phyloP scores from a whole-genome alignment of 805 yeast genomes.

The Kuraishia hungarica region DNA sequence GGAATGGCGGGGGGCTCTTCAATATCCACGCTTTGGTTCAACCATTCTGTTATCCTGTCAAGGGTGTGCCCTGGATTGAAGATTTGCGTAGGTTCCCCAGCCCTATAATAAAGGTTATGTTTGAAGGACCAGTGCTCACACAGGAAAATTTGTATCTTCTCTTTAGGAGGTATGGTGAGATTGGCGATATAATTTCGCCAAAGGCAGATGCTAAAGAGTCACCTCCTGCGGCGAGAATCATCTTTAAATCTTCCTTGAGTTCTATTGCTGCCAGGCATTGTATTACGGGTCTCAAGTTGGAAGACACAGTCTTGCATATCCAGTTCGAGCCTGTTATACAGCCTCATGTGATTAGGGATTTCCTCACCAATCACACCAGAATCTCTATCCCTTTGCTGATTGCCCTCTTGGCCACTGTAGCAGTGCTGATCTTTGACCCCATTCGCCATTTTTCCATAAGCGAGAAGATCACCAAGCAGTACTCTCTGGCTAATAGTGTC shows the following conservation, averaged over 20 bases:
- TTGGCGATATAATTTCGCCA: constrained; percentile 61
- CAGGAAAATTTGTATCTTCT: constrained; percentile 74
- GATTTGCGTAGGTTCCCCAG: constrained; percentile 78
- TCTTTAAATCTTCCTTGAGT: constrained; percentile 47
- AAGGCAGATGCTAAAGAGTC: constrained; percentile 33
- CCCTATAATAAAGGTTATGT: constrained; percentile 50
- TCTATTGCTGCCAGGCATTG: constrained; percentile 89
- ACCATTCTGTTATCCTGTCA: constrained; percentile 62
- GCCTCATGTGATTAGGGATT: constrained; percentile 30
- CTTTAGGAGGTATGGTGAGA: constrained; percentile 82
- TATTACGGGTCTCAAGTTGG: constrained; percentile 66
- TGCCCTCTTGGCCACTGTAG: constrained; percentile 71
- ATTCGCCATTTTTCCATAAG: constrained; percentile 75
- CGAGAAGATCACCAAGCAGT: constrained; percentile 58
- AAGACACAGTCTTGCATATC: constrained; percentile 62
- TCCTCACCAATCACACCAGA: constrained; percentile 57
- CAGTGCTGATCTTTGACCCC: constrained; percentile 88
- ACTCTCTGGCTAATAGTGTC: constrained; percentile 36
- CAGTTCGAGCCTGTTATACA: constrained; percentile 49
- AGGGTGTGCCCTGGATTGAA: constrained; percentile 95
- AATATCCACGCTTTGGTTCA: constrained; percentile 32
- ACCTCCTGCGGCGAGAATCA: constrained; percentile 43
- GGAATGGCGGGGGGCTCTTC: constrained; percentile 17
- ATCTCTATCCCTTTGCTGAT: constrained; percentile 73
- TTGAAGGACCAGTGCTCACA: constrained; percentile 67